Base-by-base conservation (phyloP, 176 grass and related monocot genomes). In the barley (Hordeum vulgare) region DNA sequence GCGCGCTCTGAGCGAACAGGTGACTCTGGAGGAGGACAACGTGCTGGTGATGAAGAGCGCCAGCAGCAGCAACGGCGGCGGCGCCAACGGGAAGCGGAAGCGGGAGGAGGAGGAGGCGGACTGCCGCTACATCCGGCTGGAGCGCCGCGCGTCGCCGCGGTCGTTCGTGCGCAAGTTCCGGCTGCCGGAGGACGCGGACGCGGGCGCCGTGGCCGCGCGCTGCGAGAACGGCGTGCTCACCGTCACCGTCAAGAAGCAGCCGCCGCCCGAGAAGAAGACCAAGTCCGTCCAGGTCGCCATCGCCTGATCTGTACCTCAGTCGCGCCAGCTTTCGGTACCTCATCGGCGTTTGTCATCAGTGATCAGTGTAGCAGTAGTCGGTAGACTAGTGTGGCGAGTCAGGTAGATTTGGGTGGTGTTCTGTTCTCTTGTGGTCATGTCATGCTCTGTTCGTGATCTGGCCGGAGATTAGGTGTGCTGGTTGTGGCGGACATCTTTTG, bases 21-120 rank as follows among this genome's bases (percentile, higher is more conserved):
- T 98, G 89, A 85, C 91, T 57, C 66, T 98, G 73, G 96, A 98
- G 93, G 93, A 95, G n/a, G 91, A 91, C 58, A 51, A 84, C 15
- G 66, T 88, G 70, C 78, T 94, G 49, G 81, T 93, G 94, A 79
- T 93, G 80, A 92, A 91, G 87, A 84, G 82, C 63, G 80, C 72
- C 51, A 84, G 80, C 58, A 78, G 66, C 51, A 77, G 13, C 44
- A 47, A 8, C 29, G 85, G 57, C 47, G 68, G 18, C 29, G 60
- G 34, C 23, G 45, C 24, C 27, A 31, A 29, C 62, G 53, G 56
- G 42, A 86, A 85, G 44, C 78, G 84, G 62, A 88, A 94, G 85
- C 85, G 90, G 57, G 92, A 92, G 77, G 84, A 93, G 17, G 94
- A 72, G 23, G 92, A 92, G 0, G 90, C 86, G 11, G 92, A 89